These are phyloP conservation scores for Quercus ilex DNA, from an alignment of 306 rosid genomes.

Conservation along the genomic window DNA sequence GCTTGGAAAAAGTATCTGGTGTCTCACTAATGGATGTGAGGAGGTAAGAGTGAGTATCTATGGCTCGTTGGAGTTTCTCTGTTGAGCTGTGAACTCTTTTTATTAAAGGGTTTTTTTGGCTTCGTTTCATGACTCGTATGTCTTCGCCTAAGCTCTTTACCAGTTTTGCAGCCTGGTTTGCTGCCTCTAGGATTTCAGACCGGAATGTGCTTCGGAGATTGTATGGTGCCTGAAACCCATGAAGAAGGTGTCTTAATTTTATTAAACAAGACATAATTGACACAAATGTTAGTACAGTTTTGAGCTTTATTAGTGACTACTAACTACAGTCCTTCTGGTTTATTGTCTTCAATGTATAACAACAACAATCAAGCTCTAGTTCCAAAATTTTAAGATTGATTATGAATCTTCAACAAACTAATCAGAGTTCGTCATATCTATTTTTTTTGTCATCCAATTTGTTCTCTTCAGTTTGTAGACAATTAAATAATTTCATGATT, in stretches of 20 bases:
- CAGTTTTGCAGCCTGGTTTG: slow-evolving; percentile 59
- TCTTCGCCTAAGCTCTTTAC: slow-evolving; percentile 53
- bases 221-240: slow-evolving; percentile 51
- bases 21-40: slow-evolving; percentile 34
- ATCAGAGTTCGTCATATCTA: too few relatives aligned
- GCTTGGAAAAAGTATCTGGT: slow-evolving; percentile 30
- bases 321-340: not conserved
- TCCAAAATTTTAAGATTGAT: too few relatives aligned
- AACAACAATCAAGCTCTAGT: too few relatives aligned
- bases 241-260: not conserved
- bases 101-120: slow-evolving; percentile 26
- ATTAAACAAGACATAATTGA: not conserved
- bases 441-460: too few relatives aligned
- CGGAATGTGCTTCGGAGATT: slow-evolving; percentile 49
- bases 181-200: slow-evolving; percentile 57
- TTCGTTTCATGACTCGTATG: slow-evolving; percentile 47
- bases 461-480: not conserved
- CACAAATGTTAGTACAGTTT: not conserved
- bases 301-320: not conserved
- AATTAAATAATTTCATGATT: not conserved
- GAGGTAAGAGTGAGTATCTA: slow-evolving; percentile 55
- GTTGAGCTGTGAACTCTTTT: slow-evolving; percentile 48
- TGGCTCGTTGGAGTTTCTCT: slow-evolving; percentile 53
- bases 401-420: too few relatives aligned
- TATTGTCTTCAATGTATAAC: not conserved